These are phyloP conservation scores for Sugiyamaella xylanicola DNA, from an alignment of 1,139 yeast genomes.

Conservation along the genomic window DNA sequence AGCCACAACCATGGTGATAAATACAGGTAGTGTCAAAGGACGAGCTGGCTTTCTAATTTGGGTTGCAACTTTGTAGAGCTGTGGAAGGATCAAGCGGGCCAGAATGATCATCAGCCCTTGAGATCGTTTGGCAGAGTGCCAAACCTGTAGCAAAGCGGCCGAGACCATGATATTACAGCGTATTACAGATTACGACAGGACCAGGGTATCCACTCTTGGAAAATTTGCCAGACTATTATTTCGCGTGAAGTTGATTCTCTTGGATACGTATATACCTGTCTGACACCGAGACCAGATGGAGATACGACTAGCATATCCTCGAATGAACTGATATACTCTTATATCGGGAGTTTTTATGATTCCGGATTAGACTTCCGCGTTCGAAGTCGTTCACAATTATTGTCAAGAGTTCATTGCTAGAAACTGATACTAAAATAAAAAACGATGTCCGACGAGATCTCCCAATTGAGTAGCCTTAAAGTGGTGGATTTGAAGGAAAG, in stretches of 20 bases:
- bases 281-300: too few species aligned
- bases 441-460: constrained; percentile 11
- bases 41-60: background rate
- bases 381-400: too few species aligned
- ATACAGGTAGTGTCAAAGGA: background rate
- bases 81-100: constrained; percentile 9
- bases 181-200: background rate
- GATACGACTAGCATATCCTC: too few species aligned
- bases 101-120: constrained; percentile 7
- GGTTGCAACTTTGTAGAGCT: background rate
- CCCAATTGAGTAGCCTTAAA: constrained; percentile 13
- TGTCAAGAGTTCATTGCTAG: too few species aligned
- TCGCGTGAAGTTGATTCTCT: too few species aligned
- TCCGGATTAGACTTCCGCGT: too few species aligned
- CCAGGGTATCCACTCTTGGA: too few species aligned
- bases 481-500: constrained; percentile 15
- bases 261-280: too few species aligned
- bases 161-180: background rate
- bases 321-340: too few species aligned
- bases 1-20: constrained; percentile 9
- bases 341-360: too few species aligned
- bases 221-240: too few species aligned
- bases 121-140: constrained; percentile 7
- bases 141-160: background rate
- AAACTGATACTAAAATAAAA: too few species aligned